Evolutionary conservation across 2,329 filamentous ascomycete genomes (phyloP), one percentile per base, ranked within the genome.

Genomic region (Penicillium sp.): DNA sequence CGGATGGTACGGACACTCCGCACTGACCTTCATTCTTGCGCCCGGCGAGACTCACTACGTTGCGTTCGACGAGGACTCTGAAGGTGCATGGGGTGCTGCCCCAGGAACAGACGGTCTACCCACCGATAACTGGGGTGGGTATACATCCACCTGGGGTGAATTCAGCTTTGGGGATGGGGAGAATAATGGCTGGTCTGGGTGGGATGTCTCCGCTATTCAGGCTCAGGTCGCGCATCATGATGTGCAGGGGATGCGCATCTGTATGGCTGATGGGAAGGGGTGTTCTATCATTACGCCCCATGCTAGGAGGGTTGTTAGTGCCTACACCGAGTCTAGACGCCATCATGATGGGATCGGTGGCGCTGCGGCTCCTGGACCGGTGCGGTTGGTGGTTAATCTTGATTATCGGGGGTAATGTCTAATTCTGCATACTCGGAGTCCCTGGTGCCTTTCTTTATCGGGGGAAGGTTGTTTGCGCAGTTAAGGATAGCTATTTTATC

Each of bases 121-220:
- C 7, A 65, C 49, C 4, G 59, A 65, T 25, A 37, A 52, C 5
- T 63, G 50, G 35, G 70, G 70, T n/a, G 67, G 63, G 6, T 69
- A 66, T 43, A 61, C 65, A 6, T 62, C 57, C 23, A 71, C 68
- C 25, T 72, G 68, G 68, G 69, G 69, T 10, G 70, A 72, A 44
- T 72, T 71, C 28, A 65, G 66, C 20, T 70, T 72, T 35, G 67
- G 64, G 4, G 62, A 65, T 51, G 23, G 47, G 1, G 56, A 57
- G 40, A 72, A 72, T 50, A 45, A 56, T 15, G 61, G 59, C 3
- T 71, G 68, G 66, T 69, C 66, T 6, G 70, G 70, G 1, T 72
- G 66, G 54, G 70, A 72, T 58, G 69, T 72, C n/a, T 72, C 69
- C 20, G 64, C 65, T n/a, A 71, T 72, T 41, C 63, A 70, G 56